Base-by-base conservation (phyloP, 176 grass and related monocot species). In the Triticum urartu region DNA sequence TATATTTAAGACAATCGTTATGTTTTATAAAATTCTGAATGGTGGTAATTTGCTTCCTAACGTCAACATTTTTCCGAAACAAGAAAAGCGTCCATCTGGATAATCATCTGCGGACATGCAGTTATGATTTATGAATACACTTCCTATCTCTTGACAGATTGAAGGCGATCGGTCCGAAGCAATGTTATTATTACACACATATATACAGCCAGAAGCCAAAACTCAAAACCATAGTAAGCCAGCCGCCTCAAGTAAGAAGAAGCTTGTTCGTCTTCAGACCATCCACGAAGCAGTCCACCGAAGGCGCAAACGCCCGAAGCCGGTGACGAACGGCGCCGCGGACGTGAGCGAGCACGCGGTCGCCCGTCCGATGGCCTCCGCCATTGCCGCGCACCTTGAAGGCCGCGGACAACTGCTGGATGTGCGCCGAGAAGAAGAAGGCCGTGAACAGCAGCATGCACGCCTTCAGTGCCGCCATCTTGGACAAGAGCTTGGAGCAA, bases 341-440 rank as follows among this genome's bases (percentile, higher is more conserved):
- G 52, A 72, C 79, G 82, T 86, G 28, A 78, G 88, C 88, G 52
- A 5, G 72, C 77, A 90, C 15, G 72, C 88, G 40, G 86, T 56
- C 21, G 64, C 84, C 72, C 78, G 84, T 77, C 72, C 84, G 0
- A 81, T 42, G 2, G 39, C 72, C 71, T 71, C 86, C 0, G 24
- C 54, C 52, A 11, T 21, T 21, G 54, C 18, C 54, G 18, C 35
- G 45, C 56, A n/a, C 35, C 83, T 17, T 86, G 64, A 22, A 22
- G 68, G 84, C 72, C 65, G 67, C 35, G 65, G 65, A 82, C 22
- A 90, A 54, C 79, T 86, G 72, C 79, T 86, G 72, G 79, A 90
- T 86, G 79, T 86, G 72, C 10, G 84, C 88, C 12, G 84, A 78
- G 84, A 83, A 70, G 83, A 89, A 76, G 72, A 86, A 78, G 3